These are phyloP conservation scores for Talaromyces sp. DNA, from an alignment of 2,329 filamentous ascomycete species.

Conservation along the genomic window DNA sequence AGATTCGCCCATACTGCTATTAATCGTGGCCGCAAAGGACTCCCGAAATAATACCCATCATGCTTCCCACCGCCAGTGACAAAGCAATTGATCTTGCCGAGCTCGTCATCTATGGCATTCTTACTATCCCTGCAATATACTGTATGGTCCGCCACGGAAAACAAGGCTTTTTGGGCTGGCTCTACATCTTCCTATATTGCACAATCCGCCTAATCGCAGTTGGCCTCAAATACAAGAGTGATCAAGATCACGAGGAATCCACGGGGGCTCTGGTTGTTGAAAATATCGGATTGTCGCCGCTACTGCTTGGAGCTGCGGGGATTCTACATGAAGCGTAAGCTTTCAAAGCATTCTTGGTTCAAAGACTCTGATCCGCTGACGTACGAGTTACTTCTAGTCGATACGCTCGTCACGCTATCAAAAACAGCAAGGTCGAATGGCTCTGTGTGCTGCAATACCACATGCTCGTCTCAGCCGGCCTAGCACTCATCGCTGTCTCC, in stretches of 20 bases:
- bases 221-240: slow-evolving; percentile 8
- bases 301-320: slow-evolving; percentile 10
- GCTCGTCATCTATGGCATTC: slow-evolving; percentile 8
- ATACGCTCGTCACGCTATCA: slow-evolving; percentile 2
- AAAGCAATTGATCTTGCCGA: slow-evolving; percentile 4
- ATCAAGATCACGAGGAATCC: background rate
- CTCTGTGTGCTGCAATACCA: slow-evolving; percentile 15
- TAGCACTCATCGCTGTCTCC: slow-evolving; percentile 13
- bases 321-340: slow-evolving; percentile 13
- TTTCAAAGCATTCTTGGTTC: no score
- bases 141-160: slow-evolving; percentile 11
- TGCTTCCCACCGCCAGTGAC: slow-evolving; percentile 6
- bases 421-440: slow-evolving; percentile 13
- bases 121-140: slow-evolving; percentile 2
- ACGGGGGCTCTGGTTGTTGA: slow-evolving; percentile 2
- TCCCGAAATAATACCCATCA: background rate
- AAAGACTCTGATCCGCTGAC: background rate
- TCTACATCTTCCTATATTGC: slow-evolving; percentile 10
- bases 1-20: background rate
- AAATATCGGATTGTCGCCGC: slow-evolving; percentile 14
- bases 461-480: slow-evolving; percentile 11
- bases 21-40: background rate
- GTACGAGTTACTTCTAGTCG: background rate
- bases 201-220: slow-evolving; percentile 11
- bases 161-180: slow-evolving; percentile 9